A percentile compares a stretch with the other conserved stretches of the same genome.
Evolutionary conservation across 768 basidiomycete genomes (phyloP).

Genomic region (Suillus decipiens): DNA sequence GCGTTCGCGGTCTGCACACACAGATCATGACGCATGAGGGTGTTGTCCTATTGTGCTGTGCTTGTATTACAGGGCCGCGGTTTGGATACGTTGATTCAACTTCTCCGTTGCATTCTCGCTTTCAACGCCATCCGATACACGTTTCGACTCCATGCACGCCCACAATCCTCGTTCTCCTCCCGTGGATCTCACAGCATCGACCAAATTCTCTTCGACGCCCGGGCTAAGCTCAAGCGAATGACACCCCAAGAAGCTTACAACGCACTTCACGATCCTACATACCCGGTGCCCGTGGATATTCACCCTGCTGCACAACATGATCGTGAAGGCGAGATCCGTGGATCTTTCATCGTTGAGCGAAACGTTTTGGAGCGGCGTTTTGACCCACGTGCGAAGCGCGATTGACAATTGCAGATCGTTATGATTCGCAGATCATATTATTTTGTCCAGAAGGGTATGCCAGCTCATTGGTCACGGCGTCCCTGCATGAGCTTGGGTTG

Average conservation of each 20-base stretch:
- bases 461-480: constrained; percentile 69
- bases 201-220: constrained; percentile 55
- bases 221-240: constrained; percentile 65
- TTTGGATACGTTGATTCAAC: not conserved
- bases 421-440: constrained; percentile 72
- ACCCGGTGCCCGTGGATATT: constrained; percentile 73
- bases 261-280: constrained; percentile 54
- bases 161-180: constrained; percentile 67
- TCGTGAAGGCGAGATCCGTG: constrained; percentile 57
- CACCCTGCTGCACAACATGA: constrained; percentile 64
- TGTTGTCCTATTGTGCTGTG: not conserved
- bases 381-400: constrained; percentile 62
- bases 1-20: not conserved
- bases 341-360: constrained; percentile 71
- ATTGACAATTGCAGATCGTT: constrained; percentile 69
- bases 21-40: not conserved
- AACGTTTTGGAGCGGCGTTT: constrained; percentile 82
- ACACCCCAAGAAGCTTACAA: constrained; percentile 59
- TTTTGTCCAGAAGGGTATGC: constrained; percentile 75
- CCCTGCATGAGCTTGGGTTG: constrained; percentile 69
- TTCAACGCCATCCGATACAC: not conserved
- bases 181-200: constrained; percentile 60
- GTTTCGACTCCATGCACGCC: constrained; percentile 51
- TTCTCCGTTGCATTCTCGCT: not conserved
- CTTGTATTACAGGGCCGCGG: not conserved